Evolutionary conservation across 805 yeast species (phyloP), one percentile per base, ranked within the genome.

Genomic region (Komagataella pastoris): DNA sequence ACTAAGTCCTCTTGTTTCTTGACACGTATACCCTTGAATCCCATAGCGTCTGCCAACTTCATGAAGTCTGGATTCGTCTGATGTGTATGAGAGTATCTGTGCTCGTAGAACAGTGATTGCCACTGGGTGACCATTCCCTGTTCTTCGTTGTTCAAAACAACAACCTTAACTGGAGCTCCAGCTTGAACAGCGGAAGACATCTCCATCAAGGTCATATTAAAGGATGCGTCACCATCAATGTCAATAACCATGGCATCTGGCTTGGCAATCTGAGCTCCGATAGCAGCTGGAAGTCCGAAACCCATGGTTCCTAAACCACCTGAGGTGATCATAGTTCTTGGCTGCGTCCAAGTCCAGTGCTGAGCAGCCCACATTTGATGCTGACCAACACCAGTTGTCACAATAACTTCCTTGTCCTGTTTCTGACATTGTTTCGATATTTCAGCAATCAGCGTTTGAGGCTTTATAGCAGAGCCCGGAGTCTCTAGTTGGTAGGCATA

Each of bases 321-420:
- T 50, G 97, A 88, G n/a, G 98, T 89, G 67, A 91, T 85, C 73
- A 93, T 84, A 50, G 95, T 77, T 69, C 98, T 81, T 61, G 99
- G 99, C 56, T 78, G 72, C 55, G 82, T 84, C 96, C 97, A 91
- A 50, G 89, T 80, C 81, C 86, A 90, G 70, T 89, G 90, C 73
- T 93, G 99, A 24, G 98, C 98, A 44, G 98, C 95, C 99, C 99
- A 91, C 99, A 91, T 91, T 75, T 91, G 99, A 77, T 91, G 99
- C 76, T 93, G 99, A 55, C 99, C 99, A 51, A 93, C 98, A 76
- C 99, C 99, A 44, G 99, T 93, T 51, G 98, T 85, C 60, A 91
- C 84, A 60, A 90, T 80, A 54, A 88, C 89, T 59, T 86, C 90
- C 63, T 80, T 86, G 56, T 74, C 74, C 52, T 77, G 75, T 51